Conservation (phyloP, 768 basidiomycete species). For the Ramaria sp. region DNA sequence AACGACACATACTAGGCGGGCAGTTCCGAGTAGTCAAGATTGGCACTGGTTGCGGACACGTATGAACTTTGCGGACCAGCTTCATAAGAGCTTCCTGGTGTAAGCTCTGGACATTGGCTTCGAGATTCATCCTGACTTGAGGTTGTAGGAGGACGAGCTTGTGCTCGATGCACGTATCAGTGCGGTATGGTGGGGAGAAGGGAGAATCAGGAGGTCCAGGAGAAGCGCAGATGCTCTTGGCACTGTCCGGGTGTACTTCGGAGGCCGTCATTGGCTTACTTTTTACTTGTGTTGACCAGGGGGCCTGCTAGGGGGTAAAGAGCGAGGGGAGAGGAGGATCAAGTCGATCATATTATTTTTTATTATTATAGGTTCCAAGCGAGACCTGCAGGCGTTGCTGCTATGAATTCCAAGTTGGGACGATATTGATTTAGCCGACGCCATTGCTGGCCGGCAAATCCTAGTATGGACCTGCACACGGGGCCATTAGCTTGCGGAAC, state of each 20-base stretch:
- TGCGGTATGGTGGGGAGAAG: constrained; percentile 4
- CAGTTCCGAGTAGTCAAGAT: no score
- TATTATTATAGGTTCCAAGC: no score
- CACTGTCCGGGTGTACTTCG: background rate
- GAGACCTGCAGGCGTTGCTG: no score
- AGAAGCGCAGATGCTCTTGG: background rate
- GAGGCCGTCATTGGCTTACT: background rate
- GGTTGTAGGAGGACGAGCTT: background rate
- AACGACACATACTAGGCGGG: background rate
- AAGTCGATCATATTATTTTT: no score
- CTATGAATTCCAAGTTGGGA: no score
- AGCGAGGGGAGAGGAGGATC: background rate
- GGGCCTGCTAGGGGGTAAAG: background rate
- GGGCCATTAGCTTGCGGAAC: no score
- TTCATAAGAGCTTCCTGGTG: background rate
- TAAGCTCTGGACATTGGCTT: background rate
- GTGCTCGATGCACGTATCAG: background rate
- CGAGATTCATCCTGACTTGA: background rate
- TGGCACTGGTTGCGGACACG: constrained; percentile 3
- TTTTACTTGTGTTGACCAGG: background rate
- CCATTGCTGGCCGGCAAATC: no score
- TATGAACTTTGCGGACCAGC: background rate
- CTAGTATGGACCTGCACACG: no score
- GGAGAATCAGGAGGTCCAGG: background rate
- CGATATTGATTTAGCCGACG: no score